Evolutionary conservation across 768 basidiomycete species (phyloP), one percentile per base, ranked within the genome.

Genomic region (Tylopilus plumbeoviolaceoides): DNA sequence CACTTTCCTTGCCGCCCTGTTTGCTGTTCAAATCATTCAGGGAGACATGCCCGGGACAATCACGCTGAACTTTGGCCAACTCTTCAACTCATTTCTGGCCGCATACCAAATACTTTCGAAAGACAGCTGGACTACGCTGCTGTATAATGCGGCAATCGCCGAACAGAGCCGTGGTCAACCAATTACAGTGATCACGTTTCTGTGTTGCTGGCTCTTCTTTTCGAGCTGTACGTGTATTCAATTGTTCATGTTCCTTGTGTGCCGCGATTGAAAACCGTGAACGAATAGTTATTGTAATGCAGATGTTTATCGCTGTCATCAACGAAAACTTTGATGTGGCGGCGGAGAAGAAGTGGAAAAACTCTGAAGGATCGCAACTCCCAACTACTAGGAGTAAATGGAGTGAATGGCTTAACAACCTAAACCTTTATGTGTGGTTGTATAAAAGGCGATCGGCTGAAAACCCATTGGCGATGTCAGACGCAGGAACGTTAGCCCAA

Each of bases 251-350:
- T 12, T 9, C 33, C 6, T 2, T 12, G 12, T 14, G 11, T 33
- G 30, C 30, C 30, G 7, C 2, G 18, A 15, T 47, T 60, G 28
- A 60, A 35, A 41, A 10, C 44, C 44, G 47, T 30, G 54, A 21
- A 44, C 59, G 36, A 50, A 40, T 53, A 94, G 94, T 92, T 75
- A 89, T 95, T 62, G 78, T 95, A 10, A 68, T 95, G 44, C 93
- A 95, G 64, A 88, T 98, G 85, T 97, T 98, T 73, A 91, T 98
- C 63, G 95, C 95, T 30, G 93, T 95, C 42, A 92, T 97, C 75
- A 91, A 94, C 63, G 93, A 94, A 75, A 95, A 95, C 69, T 98
- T 98, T 61, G 78, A 85, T 21, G 83, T 95, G 8, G 93, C 92
- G 0, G 95, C 97, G 62, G 91, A 95, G 63, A 79, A 84, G 23